These are phyloP conservation scores for Septoria linicola DNA, from an alignment of 2,329 filamentous ascomycete genomes.

Conservation along the genomic window DNA sequence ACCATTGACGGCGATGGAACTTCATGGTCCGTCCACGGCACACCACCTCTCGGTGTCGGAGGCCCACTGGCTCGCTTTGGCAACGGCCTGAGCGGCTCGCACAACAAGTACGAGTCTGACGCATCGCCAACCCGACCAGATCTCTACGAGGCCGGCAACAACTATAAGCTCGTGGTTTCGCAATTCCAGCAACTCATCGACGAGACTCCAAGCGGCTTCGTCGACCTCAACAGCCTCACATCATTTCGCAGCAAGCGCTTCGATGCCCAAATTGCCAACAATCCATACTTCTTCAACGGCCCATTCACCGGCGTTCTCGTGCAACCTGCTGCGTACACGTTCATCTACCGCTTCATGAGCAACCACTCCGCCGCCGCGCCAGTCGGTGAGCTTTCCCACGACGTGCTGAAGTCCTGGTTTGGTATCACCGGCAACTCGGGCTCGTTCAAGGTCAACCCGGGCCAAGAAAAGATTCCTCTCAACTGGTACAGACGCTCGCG, in stretches of 20 bases:
- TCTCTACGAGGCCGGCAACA: slow-evolving; percentile 34
- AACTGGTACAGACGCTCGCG: slow-evolving; percentile 35
- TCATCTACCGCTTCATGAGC: slow-evolving; percentile 35
- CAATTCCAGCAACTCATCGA: slow-evolving; percentile 36
- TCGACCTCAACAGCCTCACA: slow-evolving; percentile 25
- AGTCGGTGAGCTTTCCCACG: slow-evolving; percentile 23
- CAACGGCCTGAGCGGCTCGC: slow-evolving; percentile 28
- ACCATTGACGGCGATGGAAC: slow-evolving; percentile 21
- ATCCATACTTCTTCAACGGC: slow-evolving; percentile 33
- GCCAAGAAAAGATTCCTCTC: slow-evolving; percentile 29
- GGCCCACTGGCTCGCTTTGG: slow-evolving; percentile 12
- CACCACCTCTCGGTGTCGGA: slow-evolving; percentile 18
- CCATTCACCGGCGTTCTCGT: slow-evolving; percentile 22
- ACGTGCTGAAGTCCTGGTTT: slow-evolving; percentile 29
- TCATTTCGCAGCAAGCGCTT: slow-evolving; percentile 24
- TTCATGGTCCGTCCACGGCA: slow-evolving; percentile 26
- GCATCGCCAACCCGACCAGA: slow-evolving; percentile 38
- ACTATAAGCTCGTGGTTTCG: slow-evolving; percentile 29
- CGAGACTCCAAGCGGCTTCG: slow-evolving; percentile 21
- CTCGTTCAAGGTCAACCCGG: slow-evolving; percentile 24
- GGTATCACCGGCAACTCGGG: slow-evolving; percentile 26
- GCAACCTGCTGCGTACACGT: slow-evolving; percentile 28
- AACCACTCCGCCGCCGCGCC: slow-evolving; percentile 30
- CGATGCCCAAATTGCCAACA: slow-evolving; percentile 31
- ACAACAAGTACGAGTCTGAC: slow-evolving; percentile 41